phyloP scores from a whole-genome alignment of 768 basidiomycete species.

The Termitomyces bulborhizus region DNA sequence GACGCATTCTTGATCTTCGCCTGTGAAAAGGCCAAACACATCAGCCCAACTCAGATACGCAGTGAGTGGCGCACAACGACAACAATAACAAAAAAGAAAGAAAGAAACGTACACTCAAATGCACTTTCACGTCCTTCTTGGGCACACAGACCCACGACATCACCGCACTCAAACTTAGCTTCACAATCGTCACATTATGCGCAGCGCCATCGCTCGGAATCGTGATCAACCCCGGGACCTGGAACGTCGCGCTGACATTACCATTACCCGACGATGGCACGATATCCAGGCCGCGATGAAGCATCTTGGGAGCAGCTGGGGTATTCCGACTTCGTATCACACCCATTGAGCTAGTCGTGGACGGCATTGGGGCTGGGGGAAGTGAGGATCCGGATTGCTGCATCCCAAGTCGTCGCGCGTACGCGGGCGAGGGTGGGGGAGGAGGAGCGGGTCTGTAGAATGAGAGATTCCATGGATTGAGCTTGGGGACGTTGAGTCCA shows the following conservation, averaged over 20 bases:
- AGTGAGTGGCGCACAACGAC: too few species aligned
- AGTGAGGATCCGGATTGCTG: too few species aligned
- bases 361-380: too few species aligned
- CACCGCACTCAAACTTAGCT: background rate
- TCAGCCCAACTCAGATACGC: background rate
- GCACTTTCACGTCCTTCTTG: conserved; percentile 18
- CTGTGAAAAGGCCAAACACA: background rate
- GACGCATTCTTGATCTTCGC: conserved; percentile 23
- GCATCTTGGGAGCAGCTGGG: too few species aligned
- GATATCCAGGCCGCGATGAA: background rate
- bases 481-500: conserved; percentile 28
- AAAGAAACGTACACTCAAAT: conserved; percentile 15
- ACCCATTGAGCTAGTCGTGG: too few species aligned
- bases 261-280: conserved; percentile 1
- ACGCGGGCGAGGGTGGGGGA: background rate
- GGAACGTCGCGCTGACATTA: conserved; percentile 21
- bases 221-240: conserved; percentile 18
- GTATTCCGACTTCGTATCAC: too few species aligned
- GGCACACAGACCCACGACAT: conserved; percentile 23
- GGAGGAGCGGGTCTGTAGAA: background rate
- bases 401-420: too few species aligned
- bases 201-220: conserved; percentile 20
- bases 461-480: conserved; percentile 32
- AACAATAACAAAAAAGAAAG: too few species aligned
- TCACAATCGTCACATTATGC: conserved; percentile 22